Base-by-base conservation (phyloP, 23 red algal genomes). In the Gracilaria gracilis region DNA sequence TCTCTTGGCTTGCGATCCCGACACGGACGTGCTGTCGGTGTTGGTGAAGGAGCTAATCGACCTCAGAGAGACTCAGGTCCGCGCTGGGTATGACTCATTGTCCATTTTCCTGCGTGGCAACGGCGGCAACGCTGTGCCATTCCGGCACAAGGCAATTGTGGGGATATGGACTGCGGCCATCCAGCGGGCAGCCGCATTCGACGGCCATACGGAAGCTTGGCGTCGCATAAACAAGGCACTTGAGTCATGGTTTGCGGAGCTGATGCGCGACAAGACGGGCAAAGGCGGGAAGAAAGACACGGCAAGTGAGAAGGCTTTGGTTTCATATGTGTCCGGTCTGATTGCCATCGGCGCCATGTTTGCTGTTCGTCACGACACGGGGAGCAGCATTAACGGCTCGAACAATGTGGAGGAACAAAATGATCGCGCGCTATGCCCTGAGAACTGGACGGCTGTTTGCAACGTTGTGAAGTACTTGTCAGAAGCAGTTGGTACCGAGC, bases 121-220 rank as follows among this genome's bases (percentile, higher is more conserved):
- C 17, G 72, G 47, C 47, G 32, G 28, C n/a, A 28, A 23, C 17
- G 69, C 44, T 19, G 64, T 53, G 21, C 19, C 48, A 48, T 46
- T 88, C 14, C 84, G 84, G n/a, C 84, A 88, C 66, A 75, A 55
- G 72, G 84, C 84, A 29, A 67, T 88, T 59, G 84, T 48, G 19
- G 66, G 31, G 39, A 76, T 88, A 55, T 88, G 84, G 84, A 31
- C 67, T 13, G 66, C 44, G 20, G 11, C 55, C 20, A 57, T 88
- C 3, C 65, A 28, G 15, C 44, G 32, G 44, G 65, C 65, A 9
- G 17, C 24, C 1, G 17, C 12, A 16, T 4, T 16, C 7, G 65
- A 25, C 17, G 67, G 67, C 6, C 11, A 73, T n/a, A 35, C 12
- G 7, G 67, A 37, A 42, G 67, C 67, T 5, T 73, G 67, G 67